Evolutionary conservation across 2,329 filamentous ascomycete genomes (phyloP).

Genomic region (Trichoderma sp.): DNA sequence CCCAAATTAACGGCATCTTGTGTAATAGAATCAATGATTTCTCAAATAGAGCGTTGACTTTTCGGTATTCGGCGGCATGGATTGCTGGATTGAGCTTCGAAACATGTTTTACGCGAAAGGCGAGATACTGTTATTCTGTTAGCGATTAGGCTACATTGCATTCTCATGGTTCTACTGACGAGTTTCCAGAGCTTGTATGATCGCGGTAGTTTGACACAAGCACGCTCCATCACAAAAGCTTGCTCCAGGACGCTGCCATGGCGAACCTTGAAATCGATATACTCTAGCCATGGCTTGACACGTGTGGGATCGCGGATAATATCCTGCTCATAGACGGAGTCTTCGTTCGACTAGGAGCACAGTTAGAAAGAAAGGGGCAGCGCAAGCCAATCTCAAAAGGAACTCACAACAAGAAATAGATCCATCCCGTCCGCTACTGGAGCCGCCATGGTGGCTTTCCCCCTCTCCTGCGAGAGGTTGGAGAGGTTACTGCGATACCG

Average conservation of each 20-base stretch:
- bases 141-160: conserved; percentile 26
- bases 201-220: conserved; percentile 84
- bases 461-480: conserved; percentile 15
- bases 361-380: conserved; percentile 32
- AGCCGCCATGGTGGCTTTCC: conserved; percentile 28
- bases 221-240: conserved; percentile 84
- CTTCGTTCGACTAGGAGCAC: conserved; percentile 71
- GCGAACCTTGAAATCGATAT: conserved; percentile 86
- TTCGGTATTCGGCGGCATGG: conserved; percentile 80
- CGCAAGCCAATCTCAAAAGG: neutral
- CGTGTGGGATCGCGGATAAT: conserved; percentile 82
- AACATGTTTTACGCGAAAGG: conserved; percentile 80
- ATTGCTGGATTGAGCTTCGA: conserved; percentile 80
- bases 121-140: conserved; percentile 67
- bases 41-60: conserved; percentile 95
- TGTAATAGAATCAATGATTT: conserved; percentile 89
- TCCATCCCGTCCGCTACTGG: conserved; percentile 45
- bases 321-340: conserved; percentile 96
- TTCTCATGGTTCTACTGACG: conserved; percentile 49
- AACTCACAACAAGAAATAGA: conserved; percentile 54
- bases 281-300: conserved; percentile 93
- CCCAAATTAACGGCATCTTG: conserved; percentile 99
- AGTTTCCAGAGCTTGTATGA: conserved; percentile 99
- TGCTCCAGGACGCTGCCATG: conserved; percentile 86
- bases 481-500: neutral